Evolutionary conservation across 345 rosid genomes (phyloP).

Genomic region (Bruguiera parviflora): DNA sequence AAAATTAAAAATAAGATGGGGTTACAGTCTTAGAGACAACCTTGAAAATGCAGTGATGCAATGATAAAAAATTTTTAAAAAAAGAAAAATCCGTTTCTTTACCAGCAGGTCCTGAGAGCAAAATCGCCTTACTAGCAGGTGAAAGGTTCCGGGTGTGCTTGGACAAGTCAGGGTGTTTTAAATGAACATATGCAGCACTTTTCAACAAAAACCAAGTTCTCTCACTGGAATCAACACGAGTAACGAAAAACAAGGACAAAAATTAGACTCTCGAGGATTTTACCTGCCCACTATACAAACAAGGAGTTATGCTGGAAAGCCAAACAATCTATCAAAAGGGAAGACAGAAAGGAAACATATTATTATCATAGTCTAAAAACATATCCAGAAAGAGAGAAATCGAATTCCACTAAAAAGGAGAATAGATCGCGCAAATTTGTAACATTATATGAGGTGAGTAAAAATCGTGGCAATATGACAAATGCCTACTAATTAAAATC

Average conservation of each 20-base stretch:
- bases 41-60: background rate
- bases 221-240: conserved; percentile 46
- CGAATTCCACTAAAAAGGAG: no score
- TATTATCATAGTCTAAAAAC: no score
- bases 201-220: conserved; percentile 62
- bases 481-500: no score
- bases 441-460: no score
- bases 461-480: no score
- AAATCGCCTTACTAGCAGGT: conserved; percentile 82
- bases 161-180: conserved; percentile 72
- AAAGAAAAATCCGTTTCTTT: conserved; percentile 19
- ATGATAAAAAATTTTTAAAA: background rate
- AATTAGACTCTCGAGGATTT: no score
- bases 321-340: no score
- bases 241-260: background rate
- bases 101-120: conserved; percentile 96
- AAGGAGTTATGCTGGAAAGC: no score
- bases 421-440: no score
- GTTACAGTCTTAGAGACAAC: background rate
- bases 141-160: conserved; percentile 89
- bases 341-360: no score
- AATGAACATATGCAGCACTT: conserved; percentile 78
- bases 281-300: no score
- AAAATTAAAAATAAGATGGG: conserved; percentile 19
- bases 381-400: no score